phyloP scores from a whole-genome alignment of 2,329 filamentous ascomycete genomes.

The Xylariomycetidae sp. region DNA sequence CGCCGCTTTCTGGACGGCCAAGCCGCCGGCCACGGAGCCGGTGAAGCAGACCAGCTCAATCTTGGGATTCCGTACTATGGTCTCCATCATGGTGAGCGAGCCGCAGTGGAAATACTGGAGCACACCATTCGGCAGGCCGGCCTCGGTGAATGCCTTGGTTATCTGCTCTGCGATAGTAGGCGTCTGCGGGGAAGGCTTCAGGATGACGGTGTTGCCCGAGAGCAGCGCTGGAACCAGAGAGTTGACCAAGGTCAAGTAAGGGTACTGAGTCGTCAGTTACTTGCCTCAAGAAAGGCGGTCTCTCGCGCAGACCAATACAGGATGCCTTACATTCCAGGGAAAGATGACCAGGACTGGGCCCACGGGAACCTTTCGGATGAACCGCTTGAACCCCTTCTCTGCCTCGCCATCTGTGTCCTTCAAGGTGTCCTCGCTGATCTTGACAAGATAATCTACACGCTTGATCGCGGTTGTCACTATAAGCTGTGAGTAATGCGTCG shows the following conservation, averaged over 20 bases:
- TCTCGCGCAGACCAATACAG: no score
- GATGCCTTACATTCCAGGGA: constrained; percentile 78
- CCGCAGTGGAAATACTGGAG: constrained; percentile 92
- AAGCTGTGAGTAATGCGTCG: constrained; percentile 6
- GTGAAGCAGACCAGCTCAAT: constrained; percentile 87
- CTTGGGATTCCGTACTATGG: constrained; percentile 68
- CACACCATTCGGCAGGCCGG: constrained; percentile 76
- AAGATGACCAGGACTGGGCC: constrained; percentile 87
- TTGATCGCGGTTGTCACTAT: constrained; percentile 72
- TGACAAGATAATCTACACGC: constrained; percentile 78
- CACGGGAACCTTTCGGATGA: constrained; percentile 80
- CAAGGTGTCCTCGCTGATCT: constrained; percentile 72
- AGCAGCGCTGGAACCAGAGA: constrained; percentile 87
- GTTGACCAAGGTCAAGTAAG: constrained; percentile 90
- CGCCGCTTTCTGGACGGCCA: constrained; percentile 80
- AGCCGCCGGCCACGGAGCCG: constrained; percentile 80
- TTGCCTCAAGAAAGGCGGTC: no score
- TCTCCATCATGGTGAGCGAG: constrained; percentile 68
- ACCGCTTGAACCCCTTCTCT: constrained; percentile 85
- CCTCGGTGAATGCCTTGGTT: constrained; percentile 66
- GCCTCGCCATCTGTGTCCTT: constrained; percentile 75
- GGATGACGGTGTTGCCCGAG: constrained; percentile 81
- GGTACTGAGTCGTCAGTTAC: no score
- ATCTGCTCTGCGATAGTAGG: constrained; percentile 87
- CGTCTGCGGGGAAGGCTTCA: constrained; percentile 93